Percentiles rank a stretch among this genome's conserved stretches.
Evolutionary conservation across 106 monocot species (phyloP).

Genomic region (Xerophyta viscosa): DNA sequence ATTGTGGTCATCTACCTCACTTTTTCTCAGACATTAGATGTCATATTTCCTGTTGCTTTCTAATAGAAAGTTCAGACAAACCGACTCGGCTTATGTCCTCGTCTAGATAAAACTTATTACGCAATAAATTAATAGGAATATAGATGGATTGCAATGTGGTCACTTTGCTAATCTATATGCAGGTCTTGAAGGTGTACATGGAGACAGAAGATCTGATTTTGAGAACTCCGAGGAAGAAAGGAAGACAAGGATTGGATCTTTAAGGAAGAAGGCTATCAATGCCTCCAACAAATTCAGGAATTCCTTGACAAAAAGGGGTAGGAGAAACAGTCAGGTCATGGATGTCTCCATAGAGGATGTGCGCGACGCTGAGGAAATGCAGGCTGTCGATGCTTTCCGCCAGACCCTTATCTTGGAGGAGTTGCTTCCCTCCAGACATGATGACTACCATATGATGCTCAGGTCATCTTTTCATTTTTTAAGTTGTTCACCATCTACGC

Average conservation of each 20-base stretch:
- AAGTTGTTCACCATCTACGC: too few relatives aligned
- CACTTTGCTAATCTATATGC: background rate
- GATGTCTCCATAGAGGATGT: conserved; percentile 51
- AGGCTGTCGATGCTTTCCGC: conserved; percentile 59
- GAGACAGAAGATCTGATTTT: conserved; percentile 14
- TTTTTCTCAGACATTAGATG: too few relatives aligned
- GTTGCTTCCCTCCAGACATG: conserved; percentile 58
- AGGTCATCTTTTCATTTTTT: background rate
- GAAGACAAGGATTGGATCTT: conserved; percentile 30
- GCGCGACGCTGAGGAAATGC: conserved; percentile 65
- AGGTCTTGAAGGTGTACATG: conserved; percentile 21
- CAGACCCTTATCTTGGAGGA: conserved; percentile 66
- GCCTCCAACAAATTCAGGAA: conserved; percentile 46
- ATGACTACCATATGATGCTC: conserved; percentile 44
- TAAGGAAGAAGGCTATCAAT: conserved; percentile 38
- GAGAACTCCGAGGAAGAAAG: conserved; percentile 32
- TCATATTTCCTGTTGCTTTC: too few relatives aligned
- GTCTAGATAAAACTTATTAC: too few relatives aligned
- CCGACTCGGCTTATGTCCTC: too few relatives aligned
- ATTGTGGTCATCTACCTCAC: too few relatives aligned
- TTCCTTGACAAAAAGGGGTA: conserved; percentile 42
- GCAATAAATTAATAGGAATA: too few relatives aligned
- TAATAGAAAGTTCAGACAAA: too few relatives aligned
- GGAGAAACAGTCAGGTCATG: conserved; percentile 53
- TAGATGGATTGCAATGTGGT: too few relatives aligned